These are phyloP conservation scores for Verticillium nonalfalfae DNA, from an alignment of 2,329 filamentous ascomycete genomes.

Conservation along the genomic window DNA sequence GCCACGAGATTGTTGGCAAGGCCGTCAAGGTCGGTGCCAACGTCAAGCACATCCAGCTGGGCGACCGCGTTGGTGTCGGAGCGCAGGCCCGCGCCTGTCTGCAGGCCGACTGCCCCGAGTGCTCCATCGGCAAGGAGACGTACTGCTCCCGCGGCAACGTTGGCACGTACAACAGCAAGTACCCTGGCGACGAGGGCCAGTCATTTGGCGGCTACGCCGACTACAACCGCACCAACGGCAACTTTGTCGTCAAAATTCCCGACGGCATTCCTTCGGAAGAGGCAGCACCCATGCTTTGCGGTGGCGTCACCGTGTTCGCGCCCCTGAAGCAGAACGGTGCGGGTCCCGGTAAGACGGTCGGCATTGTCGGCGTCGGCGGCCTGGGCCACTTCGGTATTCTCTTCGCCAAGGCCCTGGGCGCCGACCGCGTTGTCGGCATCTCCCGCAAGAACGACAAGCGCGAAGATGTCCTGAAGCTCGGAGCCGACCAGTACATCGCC, in stretches of 20 bases:
- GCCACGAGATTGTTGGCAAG: constrained; percentile 59
- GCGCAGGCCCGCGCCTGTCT: constrained; percentile 61
- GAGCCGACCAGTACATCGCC: constrained; percentile 11
- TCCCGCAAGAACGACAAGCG: constrained; percentile 1
- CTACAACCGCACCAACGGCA: constrained; percentile 34
- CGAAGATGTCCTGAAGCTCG: constrained; percentile 9
- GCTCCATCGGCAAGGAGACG: constrained; percentile 60
- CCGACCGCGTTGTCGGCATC: constrained; percentile 5
- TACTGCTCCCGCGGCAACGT: constrained; percentile 54
- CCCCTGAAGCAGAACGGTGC: constrained; percentile 15
- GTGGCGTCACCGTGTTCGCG: constrained; percentile 17
- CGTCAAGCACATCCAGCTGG: constrained; percentile 54
- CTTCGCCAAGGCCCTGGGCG: constrained; percentile 2
- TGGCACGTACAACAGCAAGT: constrained; percentile 53
- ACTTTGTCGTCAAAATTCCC: constrained; percentile 31
- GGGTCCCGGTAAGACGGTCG: constrained; percentile 21
- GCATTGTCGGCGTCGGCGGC: constrained; percentile 16
- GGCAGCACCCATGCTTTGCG: constrained; percentile 9
- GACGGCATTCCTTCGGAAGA: not conserved
- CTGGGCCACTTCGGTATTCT: constrained; percentile 18
- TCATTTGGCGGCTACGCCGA: constrained; percentile 56
- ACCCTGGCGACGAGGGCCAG: constrained; percentile 52
- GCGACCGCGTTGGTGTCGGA: constrained; percentile 63
- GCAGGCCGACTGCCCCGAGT: constrained; percentile 50
- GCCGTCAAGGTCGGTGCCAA: constrained; percentile 63